phyloP scores from a whole-genome alignment of 495 filamentous ascomycete genomes.

The Aspergillus sparsus region DNA sequence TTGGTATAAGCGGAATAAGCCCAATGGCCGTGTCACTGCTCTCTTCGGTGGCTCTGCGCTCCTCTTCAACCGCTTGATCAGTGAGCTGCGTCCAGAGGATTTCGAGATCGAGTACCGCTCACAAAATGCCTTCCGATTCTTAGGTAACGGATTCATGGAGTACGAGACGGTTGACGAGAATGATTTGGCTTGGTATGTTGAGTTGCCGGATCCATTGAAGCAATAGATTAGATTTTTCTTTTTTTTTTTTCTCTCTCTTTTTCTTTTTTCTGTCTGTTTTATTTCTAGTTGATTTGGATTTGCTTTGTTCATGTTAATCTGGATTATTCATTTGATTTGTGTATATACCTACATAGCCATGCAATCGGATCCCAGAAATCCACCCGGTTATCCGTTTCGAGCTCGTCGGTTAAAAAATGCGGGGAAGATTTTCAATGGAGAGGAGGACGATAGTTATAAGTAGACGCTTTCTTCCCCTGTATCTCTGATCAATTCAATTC shows the following conservation, averaged over 20 bases:
- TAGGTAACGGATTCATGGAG: conserved; percentile 50
- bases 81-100: conserved; percentile 49
- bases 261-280: neutral
- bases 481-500: neutral
- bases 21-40: conserved; percentile 45
- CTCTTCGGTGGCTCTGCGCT: conserved; percentile 48
- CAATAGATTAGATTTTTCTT: conserved; percentile 3
- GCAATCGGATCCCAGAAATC: neutral
- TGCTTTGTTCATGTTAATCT: neutral
- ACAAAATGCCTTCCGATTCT: conserved; percentile 49
- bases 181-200: conserved; percentile 34
- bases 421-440: neutral
- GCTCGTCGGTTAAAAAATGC: neutral
- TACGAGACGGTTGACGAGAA: conserved; percentile 28
- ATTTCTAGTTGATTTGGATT: neutral
- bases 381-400: conserved; percentile 13
- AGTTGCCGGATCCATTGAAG: conserved; percentile 25
- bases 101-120: conserved; percentile 49
- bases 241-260: neutral
- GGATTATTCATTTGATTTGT: neutral
- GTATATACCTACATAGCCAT: conserved; percentile 1
- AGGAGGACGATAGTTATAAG: neutral
- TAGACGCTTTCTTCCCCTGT: neutral
- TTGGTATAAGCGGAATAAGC: conserved; percentile 50
- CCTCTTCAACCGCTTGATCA: conserved; percentile 51